A percentile compares a stretch with the other conserved stretches of the same genome.
These are phyloP conservation scores for Axilococcus clingmanii DNA, from an alignment of 139 green algal genomes.

Conservation along the genomic window DNA sequence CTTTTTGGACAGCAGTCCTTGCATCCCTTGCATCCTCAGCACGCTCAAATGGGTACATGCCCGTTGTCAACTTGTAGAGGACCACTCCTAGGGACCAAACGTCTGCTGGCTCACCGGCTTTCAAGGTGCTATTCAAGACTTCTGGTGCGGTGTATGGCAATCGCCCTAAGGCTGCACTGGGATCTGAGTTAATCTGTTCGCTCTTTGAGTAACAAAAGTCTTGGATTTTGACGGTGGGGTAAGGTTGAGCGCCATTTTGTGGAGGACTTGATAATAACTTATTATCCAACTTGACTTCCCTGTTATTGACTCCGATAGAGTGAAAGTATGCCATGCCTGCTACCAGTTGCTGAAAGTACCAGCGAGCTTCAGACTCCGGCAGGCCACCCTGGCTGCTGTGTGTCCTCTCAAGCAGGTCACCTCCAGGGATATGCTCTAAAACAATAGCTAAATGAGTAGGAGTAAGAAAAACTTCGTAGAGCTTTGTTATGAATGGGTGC, in stretches of 20 bases:
- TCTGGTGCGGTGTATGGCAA: constrained; percentile 33
- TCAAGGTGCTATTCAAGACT: constrained; percentile 20
- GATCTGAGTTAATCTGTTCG: constrained; percentile 35
- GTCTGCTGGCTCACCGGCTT: constrained; percentile 5
- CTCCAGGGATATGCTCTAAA: constrained; percentile 55
- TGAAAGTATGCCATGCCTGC: constrained; percentile 55
- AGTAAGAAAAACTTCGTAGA: constrained; percentile 41
- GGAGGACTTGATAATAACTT: constrained; percentile 45
- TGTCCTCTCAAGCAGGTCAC: constrained; percentile 51
- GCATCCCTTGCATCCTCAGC: constrained; percentile 9
- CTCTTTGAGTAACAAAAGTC: constrained; percentile 20
- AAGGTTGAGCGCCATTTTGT: background rate
- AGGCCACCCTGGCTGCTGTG: constrained; percentile 11
- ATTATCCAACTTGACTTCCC: constrained; percentile 84
- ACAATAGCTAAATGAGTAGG: constrained; percentile 56
- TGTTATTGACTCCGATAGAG: constrained; percentile 51
- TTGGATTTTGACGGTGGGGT: background rate
- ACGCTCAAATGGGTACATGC: constrained; percentile 30
- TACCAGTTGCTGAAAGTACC: constrained; percentile 81
- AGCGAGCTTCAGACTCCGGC: constrained; percentile 55
- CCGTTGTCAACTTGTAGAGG: constrained; percentile 31
- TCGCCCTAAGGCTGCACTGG: constrained; percentile 19
- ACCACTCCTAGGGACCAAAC: constrained; percentile 30
- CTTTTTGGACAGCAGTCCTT: constrained; percentile 16
- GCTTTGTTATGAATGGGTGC: constrained; percentile 28